Base-by-base conservation (phyloP, 78 protist species). In the Dictyostelium firmibasis region DNA sequence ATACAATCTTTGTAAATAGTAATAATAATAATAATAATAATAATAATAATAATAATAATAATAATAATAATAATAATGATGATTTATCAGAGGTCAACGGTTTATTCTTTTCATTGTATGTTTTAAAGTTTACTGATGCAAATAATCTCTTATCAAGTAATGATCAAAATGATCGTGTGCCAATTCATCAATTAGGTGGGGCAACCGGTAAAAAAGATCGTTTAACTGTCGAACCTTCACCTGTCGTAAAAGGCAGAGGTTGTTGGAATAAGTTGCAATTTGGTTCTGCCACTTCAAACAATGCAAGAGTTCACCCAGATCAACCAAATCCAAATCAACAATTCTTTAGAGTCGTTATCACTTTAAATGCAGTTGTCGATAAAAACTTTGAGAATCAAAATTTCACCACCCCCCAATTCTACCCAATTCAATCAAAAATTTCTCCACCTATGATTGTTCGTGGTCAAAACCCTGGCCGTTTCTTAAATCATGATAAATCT, bases 311-410 rank as follows among this genome's bases (percentile, higher is more conserved):
- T 31, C 75, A 92, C 47, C 91, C 86, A 8, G 91, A 92, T 27
- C 92, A 92, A 76, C 87, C 91, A 57, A 92, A 92, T 81, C 96
- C 96, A 81, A 83, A 92, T 62, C 96, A 92, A 84, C 91, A 92
- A 29, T 92, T 85, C 33, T 92, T 92, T 70, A 87, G 96, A 41
- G 78, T 92, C 20, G 96, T 92, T 9, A 84, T 92, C 25, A 84
- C 91, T 8, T 76, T 92, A 16, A 78, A 79, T 69, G 96, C 96
- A 0, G 86, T 79, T 2, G 23, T 88, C n/a, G 93, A 88, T 27
- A 23, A 35, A 25, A 33, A 23, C 53, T 23, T n/a, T 14, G 57
- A 43, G 9, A 43, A 35, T 41, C n/a, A 13, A 31, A 72, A 27
- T 72, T 41, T 41, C 27, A 35, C 64, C 7, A 44, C 83, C 13